A percentile compares a stretch with the other conserved stretches of the same genome.
phyloP scores from a whole-genome alignment of 768 basidiomycete genomes.

The Boletus vermiculosoides region DNA sequence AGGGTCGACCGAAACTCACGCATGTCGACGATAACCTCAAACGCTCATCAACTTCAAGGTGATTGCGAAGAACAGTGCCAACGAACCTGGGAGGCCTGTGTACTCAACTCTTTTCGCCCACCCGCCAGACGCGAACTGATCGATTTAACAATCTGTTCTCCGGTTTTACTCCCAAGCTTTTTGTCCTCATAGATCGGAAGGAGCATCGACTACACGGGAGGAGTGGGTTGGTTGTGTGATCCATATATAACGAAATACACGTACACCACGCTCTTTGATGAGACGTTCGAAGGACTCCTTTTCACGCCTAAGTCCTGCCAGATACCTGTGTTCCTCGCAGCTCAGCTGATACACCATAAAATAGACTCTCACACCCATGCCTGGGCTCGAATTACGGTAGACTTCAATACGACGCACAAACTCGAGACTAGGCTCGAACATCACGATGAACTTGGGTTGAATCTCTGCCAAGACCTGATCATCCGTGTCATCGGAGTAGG shows the following conservation, averaged over 20 bases:
- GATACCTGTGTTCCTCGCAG: slow-evolving; percentile 94
- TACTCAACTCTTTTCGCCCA: slow-evolving; percentile 65
- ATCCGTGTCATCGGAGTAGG: slow-evolving; percentile 91
- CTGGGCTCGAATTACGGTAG: slow-evolving; percentile 82
- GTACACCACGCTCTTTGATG: slow-evolving; percentile 87
- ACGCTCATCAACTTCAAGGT: neutral
- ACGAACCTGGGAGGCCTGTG: slow-evolving; percentile 61
- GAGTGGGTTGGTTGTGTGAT: neutral
- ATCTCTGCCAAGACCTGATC: slow-evolving; percentile 86
- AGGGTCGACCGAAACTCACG: slow-evolving; percentile 93
- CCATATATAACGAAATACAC: slow-evolving; percentile 30
- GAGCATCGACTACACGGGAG: slow-evolving; percentile 70
- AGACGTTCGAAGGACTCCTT: slow-evolving; percentile 92
- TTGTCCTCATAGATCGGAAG: slow-evolving; percentile 75
- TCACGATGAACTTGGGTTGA: slow-evolving; percentile 87
- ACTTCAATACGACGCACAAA: slow-evolving; percentile 93
- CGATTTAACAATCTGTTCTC: slow-evolving; percentile 69
- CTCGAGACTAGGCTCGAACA: slow-evolving; percentile 93
- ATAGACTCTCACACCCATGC: slow-evolving; percentile 83
- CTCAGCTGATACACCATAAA: slow-evolving; percentile 94
- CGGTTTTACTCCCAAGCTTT: slow-evolving; percentile 34
- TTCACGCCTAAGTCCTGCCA: slow-evolving; percentile 84
- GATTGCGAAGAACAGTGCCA: neutral
- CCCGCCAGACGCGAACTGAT: slow-evolving; percentile 87
- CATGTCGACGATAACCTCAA: slow-evolving; percentile 92